phyloP scores from a whole-genome alignment of 371 early-diverging fungal species.

The Syncephalastrum monosporum region DNA sequence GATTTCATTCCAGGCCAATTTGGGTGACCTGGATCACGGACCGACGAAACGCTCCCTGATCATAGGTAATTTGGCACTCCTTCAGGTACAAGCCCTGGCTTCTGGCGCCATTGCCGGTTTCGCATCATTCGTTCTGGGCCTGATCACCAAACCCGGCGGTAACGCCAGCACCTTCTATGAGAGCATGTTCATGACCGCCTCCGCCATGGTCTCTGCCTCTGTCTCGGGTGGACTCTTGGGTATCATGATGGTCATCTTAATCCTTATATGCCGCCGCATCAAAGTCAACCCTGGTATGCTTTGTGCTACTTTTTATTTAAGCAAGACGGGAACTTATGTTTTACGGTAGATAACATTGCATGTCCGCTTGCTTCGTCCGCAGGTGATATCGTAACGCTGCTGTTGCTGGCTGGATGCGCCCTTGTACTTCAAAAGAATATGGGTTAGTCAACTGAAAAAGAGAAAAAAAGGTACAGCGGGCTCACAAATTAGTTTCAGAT shows the following conservation, averaged over 20 bases:
- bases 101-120: conserved; percentile 71
- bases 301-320: not conserved
- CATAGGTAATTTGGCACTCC: conserved; percentile 64
- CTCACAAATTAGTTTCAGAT: conserved; percentile 17
- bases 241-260: conserved; percentile 66
- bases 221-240: conserved; percentile 75
- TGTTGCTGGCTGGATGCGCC: conserved; percentile 55
- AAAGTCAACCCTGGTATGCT: conserved; percentile 74
- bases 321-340: not conserved
- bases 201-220: conserved; percentile 69
- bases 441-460: conserved; percentile 30
- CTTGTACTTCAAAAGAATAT: conserved; percentile 41
- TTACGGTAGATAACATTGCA: conserved; percentile 55
- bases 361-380: conserved; percentile 63
- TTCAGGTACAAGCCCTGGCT: conserved; percentile 71
- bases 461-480: not conserved
- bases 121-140: conserved; percentile 61
- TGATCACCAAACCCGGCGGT: conserved; percentile 52
- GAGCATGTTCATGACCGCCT: conserved; percentile 64
- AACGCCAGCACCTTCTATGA: conserved; percentile 44
- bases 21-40: conserved; percentile 62
- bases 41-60: conserved; percentile 50
- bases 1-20: conserved; percentile 49
- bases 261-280: conserved; percentile 58
- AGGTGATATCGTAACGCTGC: conserved; percentile 66